phyloP scores from a whole-genome alignment of 73 alveolate species.

The Paraurostyla sp. region DNA sequence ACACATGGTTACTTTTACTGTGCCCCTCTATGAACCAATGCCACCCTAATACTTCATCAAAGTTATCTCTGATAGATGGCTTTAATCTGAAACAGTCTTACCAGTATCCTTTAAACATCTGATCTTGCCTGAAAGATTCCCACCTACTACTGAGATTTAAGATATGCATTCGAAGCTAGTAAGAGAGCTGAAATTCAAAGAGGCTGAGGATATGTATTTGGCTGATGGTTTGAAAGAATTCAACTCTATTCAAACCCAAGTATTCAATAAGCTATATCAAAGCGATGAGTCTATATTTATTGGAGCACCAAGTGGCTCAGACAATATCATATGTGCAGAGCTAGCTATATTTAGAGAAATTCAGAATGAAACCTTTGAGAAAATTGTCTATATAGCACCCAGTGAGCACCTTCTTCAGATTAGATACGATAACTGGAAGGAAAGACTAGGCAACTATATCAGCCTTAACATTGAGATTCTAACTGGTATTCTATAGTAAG shows the following conservation, averaged over 20 bases:
- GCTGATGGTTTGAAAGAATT: conserved; percentile 78
- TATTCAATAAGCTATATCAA: conserved; percentile 83
- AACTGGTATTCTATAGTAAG: conserved; percentile 69
- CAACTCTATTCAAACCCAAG: conserved; percentile 94
- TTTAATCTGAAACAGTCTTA: conserved; percentile 91
- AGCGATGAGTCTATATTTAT: conserved; percentile 93
- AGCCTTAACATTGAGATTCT: conserved; percentile 70
- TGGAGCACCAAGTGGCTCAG: conserved; percentile 95
- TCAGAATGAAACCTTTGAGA: conserved; percentile 75
- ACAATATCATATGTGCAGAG: conserved; percentile 88
- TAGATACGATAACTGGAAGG: conserved; percentile 66
- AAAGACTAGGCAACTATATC: conserved; percentile 56
- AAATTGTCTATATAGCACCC: conserved; percentile 83
- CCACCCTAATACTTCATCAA: conserved; percentile 98
- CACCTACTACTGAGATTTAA: conserved; percentile 82
- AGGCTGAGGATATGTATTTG: conserved; percentile 78
- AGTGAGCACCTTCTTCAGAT: conserved; percentile 59
- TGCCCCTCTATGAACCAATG: conserved; percentile 97
- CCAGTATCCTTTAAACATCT: conserved; percentile 98
- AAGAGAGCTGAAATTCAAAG: conserved; percentile 80
- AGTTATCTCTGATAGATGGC: conserved; percentile 97
- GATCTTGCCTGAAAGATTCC: conserved; percentile 98
- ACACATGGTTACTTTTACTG: conserved; percentile 93
- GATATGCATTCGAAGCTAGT: conserved; percentile 83
- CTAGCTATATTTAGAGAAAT: conserved; percentile 90